A percentile compares a stretch with the other conserved stretches of the same genome.
These are phyloP conservation scores for Thielaviopsis ethacetica DNA, from an alignment of 2,329 filamentous ascomycete genomes.

Conservation along the genomic window DNA sequence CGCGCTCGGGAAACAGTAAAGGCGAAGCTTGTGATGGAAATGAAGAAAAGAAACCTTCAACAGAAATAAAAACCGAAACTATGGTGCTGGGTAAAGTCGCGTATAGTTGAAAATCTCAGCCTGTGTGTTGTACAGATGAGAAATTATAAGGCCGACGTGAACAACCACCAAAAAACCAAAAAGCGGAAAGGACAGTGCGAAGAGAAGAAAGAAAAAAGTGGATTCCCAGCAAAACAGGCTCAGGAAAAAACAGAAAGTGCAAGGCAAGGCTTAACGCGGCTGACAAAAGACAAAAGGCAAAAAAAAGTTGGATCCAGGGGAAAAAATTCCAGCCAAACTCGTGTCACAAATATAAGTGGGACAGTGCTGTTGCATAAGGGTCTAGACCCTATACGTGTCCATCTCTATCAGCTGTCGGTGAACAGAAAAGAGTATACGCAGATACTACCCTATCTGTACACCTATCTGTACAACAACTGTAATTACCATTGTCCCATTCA, in stretches of 20 bases:
- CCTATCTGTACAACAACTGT: too few relatives aligned
- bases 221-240: neutral
- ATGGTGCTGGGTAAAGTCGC: neutral
- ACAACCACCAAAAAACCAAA: neutral
- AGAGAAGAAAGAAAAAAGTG: neutral
- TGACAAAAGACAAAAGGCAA: neutral
- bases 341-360: neutral
- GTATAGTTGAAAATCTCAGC: neutral
- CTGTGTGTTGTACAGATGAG: neutral
- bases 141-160: neutral
- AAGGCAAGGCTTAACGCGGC: neutral
- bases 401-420: neutral
- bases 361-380: neutral
- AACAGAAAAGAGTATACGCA: too few relatives aligned
- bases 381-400: neutral
- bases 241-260: neutral
- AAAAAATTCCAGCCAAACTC: neutral
- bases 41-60: neutral
- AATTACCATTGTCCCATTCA: too few relatives aligned
- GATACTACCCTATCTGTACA: too few relatives aligned
- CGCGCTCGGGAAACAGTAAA: slow-evolving; percentile 13
- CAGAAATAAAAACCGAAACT: neutral
- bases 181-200: neutral
- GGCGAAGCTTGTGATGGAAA: slow-evolving; percentile 6
- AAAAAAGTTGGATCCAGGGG: neutral